phyloP scores from a whole-genome alignment of 2,329 filamentous ascomycete species.

The Biscogniauxia sp. region DNA sequence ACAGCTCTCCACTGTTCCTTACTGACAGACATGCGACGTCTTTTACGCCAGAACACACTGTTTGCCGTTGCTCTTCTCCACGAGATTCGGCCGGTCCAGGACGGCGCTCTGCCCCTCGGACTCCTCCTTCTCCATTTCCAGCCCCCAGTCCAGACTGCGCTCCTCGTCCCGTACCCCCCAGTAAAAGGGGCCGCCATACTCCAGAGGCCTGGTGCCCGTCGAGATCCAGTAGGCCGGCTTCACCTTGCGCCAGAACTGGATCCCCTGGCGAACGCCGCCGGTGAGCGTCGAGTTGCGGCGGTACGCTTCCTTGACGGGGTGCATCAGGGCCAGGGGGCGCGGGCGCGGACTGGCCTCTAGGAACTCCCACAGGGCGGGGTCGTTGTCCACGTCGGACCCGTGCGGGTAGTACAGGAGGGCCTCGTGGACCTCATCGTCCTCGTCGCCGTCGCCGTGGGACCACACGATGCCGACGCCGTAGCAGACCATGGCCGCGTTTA shows the following conservation, averaged over 20 bases:
- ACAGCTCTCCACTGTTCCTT: not conserved
- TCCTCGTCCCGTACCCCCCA: not conserved
- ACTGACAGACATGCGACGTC: not conserved
- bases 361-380: constrained; percentile 2
- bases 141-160: constrained; percentile 1
- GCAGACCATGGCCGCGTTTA: constrained; percentile 1
- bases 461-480: constrained; percentile 8
- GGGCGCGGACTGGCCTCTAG: constrained; percentile 1
- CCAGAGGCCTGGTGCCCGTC: constrained; percentile 1
- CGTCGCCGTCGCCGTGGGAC: constrained; percentile 5
- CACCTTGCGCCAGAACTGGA: constrained; percentile 8
- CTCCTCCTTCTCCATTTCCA: not conserved
- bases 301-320: constrained; percentile 14
- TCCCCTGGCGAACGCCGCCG: constrained; percentile 2
- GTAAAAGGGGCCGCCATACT: constrained; percentile 5
- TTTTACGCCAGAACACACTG: constrained; percentile 3
- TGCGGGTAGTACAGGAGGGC: constrained; percentile 13
- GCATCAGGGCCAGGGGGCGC: constrained; percentile 11
- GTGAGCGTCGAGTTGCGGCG: not conserved
- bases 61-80: constrained; percentile 7
- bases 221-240: constrained; percentile 12
- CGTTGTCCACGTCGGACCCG: constrained; percentile 2
- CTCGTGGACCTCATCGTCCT: too few relatives aligned
- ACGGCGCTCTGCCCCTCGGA: not conserved
- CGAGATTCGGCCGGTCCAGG: constrained; percentile 1